phyloP scores from a whole-genome alignment of 2,329 filamentous ascomycete genomes.

The Phaeosphaeriaceae sp. region DNA sequence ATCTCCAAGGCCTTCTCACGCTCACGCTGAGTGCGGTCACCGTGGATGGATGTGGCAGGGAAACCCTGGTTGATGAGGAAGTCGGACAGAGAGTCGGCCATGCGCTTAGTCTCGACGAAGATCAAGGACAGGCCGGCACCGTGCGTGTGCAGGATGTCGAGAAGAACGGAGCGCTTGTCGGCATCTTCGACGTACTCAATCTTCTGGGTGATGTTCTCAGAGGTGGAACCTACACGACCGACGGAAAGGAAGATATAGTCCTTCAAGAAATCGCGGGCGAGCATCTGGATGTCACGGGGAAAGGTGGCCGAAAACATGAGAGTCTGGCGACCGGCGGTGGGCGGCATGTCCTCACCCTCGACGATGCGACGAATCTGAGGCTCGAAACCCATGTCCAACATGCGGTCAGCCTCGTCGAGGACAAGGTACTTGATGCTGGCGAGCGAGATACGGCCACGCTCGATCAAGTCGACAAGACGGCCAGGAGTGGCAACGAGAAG shows the following conservation, averaged over 20 bases:
- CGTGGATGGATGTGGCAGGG: slow-evolving; percentile 97
- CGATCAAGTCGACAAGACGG: slow-evolving; percentile 96
- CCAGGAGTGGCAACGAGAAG: slow-evolving; percentile 95
- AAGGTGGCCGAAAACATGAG: slow-evolving; percentile 99
- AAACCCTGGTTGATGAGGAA: slow-evolving; percentile 99
- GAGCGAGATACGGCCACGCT: slow-evolving; percentile 96
- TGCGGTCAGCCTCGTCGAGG: slow-evolving; percentile 98
- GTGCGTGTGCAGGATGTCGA: slow-evolving; percentile 97
- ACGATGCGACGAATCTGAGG: slow-evolving; percentile 99
- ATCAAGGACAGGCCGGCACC: slow-evolving; percentile 89
- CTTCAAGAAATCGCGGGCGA: slow-evolving; percentile 97
- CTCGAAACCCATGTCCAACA: slow-evolving; percentile 99
- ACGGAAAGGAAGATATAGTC: slow-evolving; percentile 99
- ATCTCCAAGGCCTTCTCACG: slow-evolving; percentile 97
- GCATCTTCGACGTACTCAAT: slow-evolving; percentile 96
- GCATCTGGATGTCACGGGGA: slow-evolving; percentile 98
- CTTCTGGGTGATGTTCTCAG: slow-evolving; percentile 99
- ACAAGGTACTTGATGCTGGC: slow-evolving; percentile 99
- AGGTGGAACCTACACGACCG: slow-evolving; percentile 96
- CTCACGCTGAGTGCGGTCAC: slow-evolving; percentile 97
- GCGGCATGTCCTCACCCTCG: slow-evolving; percentile 97
- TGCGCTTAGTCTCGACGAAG: slow-evolving; percentile 99
- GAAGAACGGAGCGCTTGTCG: slow-evolving; percentile 96
- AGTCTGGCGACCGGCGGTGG: slow-evolving; percentile 83
- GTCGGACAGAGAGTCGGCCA: slow-evolving; percentile 97